These are phyloP conservation scores for Eucalyptus tenuipes DNA, from an alignment of 345 rosid species.

Conservation along the genomic window DNA sequence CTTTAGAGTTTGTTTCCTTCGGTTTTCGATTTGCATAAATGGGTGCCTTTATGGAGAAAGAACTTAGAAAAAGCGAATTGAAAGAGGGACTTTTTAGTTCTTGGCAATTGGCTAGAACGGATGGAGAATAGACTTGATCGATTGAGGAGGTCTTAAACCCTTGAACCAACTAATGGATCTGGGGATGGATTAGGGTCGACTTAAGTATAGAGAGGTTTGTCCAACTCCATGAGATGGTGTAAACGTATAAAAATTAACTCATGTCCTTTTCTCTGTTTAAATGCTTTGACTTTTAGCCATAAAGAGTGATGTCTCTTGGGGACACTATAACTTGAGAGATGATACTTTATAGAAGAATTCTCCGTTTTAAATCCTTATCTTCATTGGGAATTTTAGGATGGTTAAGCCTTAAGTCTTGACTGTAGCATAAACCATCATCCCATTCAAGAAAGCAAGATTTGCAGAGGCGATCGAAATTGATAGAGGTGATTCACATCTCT, in stretches of 20 bases:
- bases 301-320: neutral
- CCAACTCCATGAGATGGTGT: neutral
- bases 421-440: neutral
- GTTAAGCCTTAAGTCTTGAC: neutral
- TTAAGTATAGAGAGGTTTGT: neutral
- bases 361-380: neutral
- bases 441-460: neutral
- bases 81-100: neutral
- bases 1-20: neutral
- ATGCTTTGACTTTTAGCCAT: neutral
- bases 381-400: neutral
- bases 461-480: neutral
- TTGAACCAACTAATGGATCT: neutral
- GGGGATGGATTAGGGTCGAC: neutral
- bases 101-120: neutral
- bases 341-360: neutral
- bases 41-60: neutral
- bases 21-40: neutral
- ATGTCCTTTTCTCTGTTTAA: neutral
- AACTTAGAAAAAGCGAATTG: neutral
- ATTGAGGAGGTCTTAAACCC: neutral
- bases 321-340: neutral
- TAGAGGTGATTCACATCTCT: neutral
- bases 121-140: neutral
- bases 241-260: neutral